Evolutionary conservation across 805 yeast genomes (phyloP), one percentile per base, ranked within the genome.

Genomic region (Cyberlindnera meyerae): DNA sequence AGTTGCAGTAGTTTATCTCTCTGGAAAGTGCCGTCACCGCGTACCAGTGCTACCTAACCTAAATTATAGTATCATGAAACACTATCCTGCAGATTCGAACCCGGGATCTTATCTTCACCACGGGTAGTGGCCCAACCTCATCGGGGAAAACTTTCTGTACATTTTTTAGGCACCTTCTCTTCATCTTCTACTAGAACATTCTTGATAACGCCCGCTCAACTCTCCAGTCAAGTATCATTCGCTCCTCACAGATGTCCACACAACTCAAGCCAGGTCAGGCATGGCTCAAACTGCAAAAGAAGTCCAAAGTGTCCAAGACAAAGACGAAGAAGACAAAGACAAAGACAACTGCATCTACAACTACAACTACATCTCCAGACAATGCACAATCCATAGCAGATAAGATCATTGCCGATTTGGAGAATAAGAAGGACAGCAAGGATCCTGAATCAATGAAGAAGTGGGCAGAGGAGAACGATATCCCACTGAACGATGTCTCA

Each of bases 381-480:
- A 21, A 20, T 11, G 43, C 52, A 13, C 38, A 20, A 20, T 32
- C 44, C 13, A 35, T 51, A 6, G 34, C 44, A 21, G 45, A 43
- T 20, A 31, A 36, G 21, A 42, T 50, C 35, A 48, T 45, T 4
- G 29, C 37, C 4, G 32, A 36, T 16, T 18, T 48, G 7, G 51
- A 48, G 13, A 44, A 48, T 25, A 37, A 38, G 24, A 20, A 29
- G 6, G 29, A 14, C 20, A 27, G 22, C 12, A 37, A 32, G 14
- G 34, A 34, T 25, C 32, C 36, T 9, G 27, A 28, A 11, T 15
- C 29, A 4, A 28, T 47, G 21, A 30, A 39, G 18, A 29, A 42
- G 27, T 57, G 55, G 56, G 61, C 60, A 5, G 49, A 53, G 12
- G 57, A 52, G 12, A 46, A 54, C 20, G 56, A 51, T 29, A 47